Percentiles rank a stretch among this genome's conserved stretches.
Evolutionary conservation across 2,329 filamentous ascomycete genomes (phyloP).

Genomic region (Phialemoniopsis sp.): DNA sequence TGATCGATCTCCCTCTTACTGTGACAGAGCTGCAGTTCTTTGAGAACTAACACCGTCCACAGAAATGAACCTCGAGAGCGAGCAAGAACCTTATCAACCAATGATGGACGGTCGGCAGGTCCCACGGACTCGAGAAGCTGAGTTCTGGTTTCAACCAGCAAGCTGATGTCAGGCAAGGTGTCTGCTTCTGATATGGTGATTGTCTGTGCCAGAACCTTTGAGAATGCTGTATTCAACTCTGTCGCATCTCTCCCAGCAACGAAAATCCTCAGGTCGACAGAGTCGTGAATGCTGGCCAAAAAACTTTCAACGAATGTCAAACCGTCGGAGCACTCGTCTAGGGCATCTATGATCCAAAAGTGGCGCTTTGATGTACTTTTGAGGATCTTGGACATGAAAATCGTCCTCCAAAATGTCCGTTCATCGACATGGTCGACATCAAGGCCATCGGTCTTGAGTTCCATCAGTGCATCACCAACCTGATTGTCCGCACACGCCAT

Average conservation of each 20-base stretch:
- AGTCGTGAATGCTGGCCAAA: constrained; percentile 10
- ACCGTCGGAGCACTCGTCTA: constrained; percentile 19
- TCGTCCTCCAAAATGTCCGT: constrained; percentile 17
- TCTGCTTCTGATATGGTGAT: constrained; percentile 12
- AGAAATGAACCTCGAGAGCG: constrained; percentile 30
- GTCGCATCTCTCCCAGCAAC: constrained; percentile 13
- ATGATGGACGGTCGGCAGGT: constrained; percentile 9
- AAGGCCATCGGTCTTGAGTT: constrained; percentile 11
- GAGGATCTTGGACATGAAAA: constrained; percentile 18
- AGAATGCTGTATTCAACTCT: constrained; percentile 4
- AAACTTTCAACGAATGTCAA: constrained; percentile 7
- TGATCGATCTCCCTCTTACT: constrained; percentile 20
- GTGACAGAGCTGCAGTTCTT: constrained; percentile 20
- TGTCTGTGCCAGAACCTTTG: constrained; percentile 1
- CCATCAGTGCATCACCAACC: constrained; percentile 9
- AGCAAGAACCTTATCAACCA: constrained; percentile 23
- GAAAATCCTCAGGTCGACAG: constrained; percentile 14
- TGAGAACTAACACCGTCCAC: constrained; percentile 26
- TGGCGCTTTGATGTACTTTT: constrained; percentile 11
- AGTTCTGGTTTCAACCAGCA: constrained; percentile 1
- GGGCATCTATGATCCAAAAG: constrained; percentile 22
- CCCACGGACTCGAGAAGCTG: constrained; percentile 1
- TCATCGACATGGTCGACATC: constrained; percentile 14
- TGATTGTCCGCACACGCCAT: constrained; percentile 18
- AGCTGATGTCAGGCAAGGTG: constrained; percentile 11